Base-by-base conservation (phyloP, 2,329 filamentous ascomycete genomes). In the Torrubiella hemipterigena region DNA sequence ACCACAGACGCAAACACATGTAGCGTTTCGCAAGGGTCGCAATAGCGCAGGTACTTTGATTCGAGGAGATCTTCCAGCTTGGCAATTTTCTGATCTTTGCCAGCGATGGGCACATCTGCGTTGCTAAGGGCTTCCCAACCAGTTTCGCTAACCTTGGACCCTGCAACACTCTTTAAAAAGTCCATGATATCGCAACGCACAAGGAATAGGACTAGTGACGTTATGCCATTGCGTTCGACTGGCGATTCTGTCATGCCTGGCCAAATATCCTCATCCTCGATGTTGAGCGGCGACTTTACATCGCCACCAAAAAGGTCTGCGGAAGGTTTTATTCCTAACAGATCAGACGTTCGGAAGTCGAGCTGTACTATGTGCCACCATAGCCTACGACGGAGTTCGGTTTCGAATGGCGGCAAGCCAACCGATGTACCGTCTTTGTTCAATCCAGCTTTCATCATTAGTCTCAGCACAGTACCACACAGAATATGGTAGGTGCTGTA, bases 391-490 rank as follows among this genome's bases (percentile, higher is more conserved):
- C 34, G 26, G 27, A 37, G 30, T 29, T 37, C 34, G 7, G 31
- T 33, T 15, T 37, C 34, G 8, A 37, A 36, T 1, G 29, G 18
- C 8, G 34, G 28, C 7, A 37, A 11, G 2, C 31, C 31, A 6
- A 34, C 19, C 3, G 15, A 17, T 13, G 6, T 21, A 2, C 34
- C 34, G 17, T 37, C 31, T 6, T 22, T 27, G 12, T 37, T 30
- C 5, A 37, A 15, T 5, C 49, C 45, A 13, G 58, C 45, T 5
- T 50, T 53, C 17, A 58, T 58, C 1, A 52, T 56, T 13, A 64
- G 52, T 7, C 61, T 54, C 20, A 58, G 42, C 9, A 52, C 50
- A 15, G 37, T 33, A 0, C 38, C 39, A 6, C 30, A 38, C 6
- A 38, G 19, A 4, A 38, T 33, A 17, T 34, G 32, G 14, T 36